phyloP scores from a whole-genome alignment of 2,329 filamentous ascomycete species.

The Fusarium chuoi region DNA sequence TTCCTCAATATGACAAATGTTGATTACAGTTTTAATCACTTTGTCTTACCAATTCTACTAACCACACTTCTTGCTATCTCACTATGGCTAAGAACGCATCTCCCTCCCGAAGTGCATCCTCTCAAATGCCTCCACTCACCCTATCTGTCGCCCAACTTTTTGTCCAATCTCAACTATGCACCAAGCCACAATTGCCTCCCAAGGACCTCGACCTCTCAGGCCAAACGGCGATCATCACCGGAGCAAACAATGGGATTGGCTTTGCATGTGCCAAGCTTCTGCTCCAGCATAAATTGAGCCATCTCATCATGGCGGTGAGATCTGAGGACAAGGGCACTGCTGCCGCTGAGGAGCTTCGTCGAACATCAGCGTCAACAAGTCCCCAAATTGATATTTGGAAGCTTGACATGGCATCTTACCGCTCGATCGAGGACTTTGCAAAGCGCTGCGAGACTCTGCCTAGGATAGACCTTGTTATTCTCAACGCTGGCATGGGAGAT shows the following conservation, averaged over 20 bases:
- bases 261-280: constrained; percentile 2
- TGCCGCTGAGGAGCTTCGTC: background rate
- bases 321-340: background rate
- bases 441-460: background rate
- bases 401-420: background rate
- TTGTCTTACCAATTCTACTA: too few species aligned
- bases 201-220: background rate
- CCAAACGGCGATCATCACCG: background rate
- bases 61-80: too few species aligned
- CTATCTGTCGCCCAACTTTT: background rate
- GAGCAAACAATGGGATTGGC: background rate
- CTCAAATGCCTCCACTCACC: background rate
- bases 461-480: background rate
- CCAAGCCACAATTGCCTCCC: background rate
- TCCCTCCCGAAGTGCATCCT: background rate
- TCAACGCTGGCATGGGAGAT: constrained; percentile 7
- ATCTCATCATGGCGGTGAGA: background rate
- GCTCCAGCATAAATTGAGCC: background rate
- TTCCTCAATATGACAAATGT: too few species aligned
- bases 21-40: too few species aligned
- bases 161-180: background rate
- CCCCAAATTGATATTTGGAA: background rate
- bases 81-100: background rate
- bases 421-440: background rate
- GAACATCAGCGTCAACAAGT: accelerated